A percentile compares a stretch with the other conserved stretches of the same genome.
Conservation (phyloP, 345 rosid species). For the Lepidium didymum region DNA sequence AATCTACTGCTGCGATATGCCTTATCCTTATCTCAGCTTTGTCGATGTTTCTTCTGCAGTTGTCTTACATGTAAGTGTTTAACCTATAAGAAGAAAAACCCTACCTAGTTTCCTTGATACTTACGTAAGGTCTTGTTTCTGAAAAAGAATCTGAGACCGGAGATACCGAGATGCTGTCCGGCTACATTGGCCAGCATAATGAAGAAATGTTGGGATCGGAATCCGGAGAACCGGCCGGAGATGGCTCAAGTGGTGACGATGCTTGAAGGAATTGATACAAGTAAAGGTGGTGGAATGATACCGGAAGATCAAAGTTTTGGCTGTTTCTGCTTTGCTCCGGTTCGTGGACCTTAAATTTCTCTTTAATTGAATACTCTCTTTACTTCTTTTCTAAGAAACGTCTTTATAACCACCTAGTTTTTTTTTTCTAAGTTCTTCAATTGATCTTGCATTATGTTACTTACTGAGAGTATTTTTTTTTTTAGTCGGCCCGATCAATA, state of each 20-base stretch:
- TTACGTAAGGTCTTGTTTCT: neutral
- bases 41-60: constrained; percentile 77
- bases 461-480: no score
- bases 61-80: constrained; percentile 61
- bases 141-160: constrained; percentile 73
- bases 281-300: constrained; percentile 96
- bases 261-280: constrained; percentile 76
- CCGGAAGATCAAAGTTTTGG: constrained; percentile 56
- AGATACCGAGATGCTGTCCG: constrained; percentile 87
- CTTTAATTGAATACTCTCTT: neutral
- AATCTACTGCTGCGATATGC: constrained; percentile 94
- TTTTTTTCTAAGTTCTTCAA: no score
- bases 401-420: no score
- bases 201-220: constrained; percentile 82
- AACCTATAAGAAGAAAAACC: neutral
- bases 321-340: constrained; percentile 72
- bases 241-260: constrained; percentile 76
- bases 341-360: constrained; percentile 64
- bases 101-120: neutral
- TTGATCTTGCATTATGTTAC: no score
- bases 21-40: constrained; percentile 78
- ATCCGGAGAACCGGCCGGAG: constrained; percentile 73
- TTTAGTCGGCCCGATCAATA: no score
- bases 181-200: constrained; percentile 54
- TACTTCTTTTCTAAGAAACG: constrained; percentile 2